These are phyloP conservation scores for Plasmodiophora brassicae DNA, from an alignment of 208 protist species.

Conservation along the genomic window DNA sequence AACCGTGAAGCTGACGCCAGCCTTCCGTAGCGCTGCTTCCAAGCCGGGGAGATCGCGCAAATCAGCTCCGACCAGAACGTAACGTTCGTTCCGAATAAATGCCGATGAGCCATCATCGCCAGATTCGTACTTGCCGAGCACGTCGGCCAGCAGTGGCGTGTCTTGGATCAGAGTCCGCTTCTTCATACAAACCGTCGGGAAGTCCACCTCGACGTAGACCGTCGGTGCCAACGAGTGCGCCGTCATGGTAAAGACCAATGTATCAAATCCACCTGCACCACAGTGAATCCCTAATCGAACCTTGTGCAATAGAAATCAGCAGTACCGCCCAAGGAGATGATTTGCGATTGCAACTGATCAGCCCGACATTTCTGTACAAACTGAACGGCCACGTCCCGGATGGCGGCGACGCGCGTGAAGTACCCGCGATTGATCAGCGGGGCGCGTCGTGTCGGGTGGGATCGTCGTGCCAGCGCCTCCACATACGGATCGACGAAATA, in stretches of 20 bases:
- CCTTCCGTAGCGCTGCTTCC: neutral
- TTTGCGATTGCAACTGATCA: neutral
- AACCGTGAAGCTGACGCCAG: neutral
- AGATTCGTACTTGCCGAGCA: too few relatives aligned
- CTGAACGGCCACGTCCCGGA: neutral
- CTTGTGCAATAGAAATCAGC: neutral
- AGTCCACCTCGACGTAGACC: neutral
- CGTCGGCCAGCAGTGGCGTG: neutral
- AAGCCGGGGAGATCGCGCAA: neutral
- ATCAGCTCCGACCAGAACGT: neutral
- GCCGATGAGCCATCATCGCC: too few relatives aligned
- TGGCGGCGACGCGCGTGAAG: neutral
- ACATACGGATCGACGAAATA: conserved; percentile 13
- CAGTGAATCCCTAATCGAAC: neutral
- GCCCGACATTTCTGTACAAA: neutral
- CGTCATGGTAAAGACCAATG: neutral
- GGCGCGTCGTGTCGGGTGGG: neutral
- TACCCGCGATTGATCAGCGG: conserved; percentile 25
- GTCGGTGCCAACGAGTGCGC: neutral
- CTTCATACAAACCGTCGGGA: neutral
- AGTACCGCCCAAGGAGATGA: conserved; percentile 1
- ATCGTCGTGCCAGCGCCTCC: neutral
- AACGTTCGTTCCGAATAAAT: neutral
- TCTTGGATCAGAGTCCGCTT: neutral
- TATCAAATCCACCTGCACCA: neutral